Conservation (phyloP, 192 early-diverging fungal species). For the Coemansia erecta region DNA sequence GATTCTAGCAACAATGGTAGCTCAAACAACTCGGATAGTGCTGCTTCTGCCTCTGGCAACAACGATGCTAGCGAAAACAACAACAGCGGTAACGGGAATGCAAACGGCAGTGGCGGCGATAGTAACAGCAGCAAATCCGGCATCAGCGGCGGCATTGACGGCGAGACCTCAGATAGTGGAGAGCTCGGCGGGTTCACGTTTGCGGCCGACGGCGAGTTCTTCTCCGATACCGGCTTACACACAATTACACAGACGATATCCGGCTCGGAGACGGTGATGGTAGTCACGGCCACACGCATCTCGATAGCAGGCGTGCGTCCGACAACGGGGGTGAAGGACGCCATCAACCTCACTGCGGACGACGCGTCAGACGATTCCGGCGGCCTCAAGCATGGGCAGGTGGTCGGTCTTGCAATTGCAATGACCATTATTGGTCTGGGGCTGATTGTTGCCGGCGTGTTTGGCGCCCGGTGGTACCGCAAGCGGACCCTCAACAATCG, state of each 20-base stretch:
- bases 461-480: slow-evolving; percentile 27
- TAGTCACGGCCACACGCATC: not conserved
- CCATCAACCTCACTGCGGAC: not conserved
- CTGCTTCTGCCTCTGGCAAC: not conserved
- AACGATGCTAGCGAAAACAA: not conserved
- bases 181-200: not conserved
- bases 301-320: not conserved
- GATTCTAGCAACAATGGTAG: not conserved
- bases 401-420: slow-evolving; percentile 11
- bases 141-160: not conserved
- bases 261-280: not conserved
- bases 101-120: not conserved
- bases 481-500: slow-evolving; percentile 9
- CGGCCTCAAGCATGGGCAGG: slow-evolving; percentile 5
- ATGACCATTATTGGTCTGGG: slow-evolving; percentile 17
- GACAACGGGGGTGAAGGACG: not conserved
- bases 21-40: not conserved
- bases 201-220: not conserved
- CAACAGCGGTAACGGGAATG: not conserved
- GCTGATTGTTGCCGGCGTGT: slow-evolving; percentile 15
- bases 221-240: not conserved
- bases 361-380: not conserved
- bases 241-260: slow-evolving; percentile 5
- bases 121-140: not conserved
- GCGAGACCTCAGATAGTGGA: not conserved